phyloP scores from a whole-genome alignment of 352 stramenopile genomes.

The Phytophthora macrochlamydospora region DNA sequence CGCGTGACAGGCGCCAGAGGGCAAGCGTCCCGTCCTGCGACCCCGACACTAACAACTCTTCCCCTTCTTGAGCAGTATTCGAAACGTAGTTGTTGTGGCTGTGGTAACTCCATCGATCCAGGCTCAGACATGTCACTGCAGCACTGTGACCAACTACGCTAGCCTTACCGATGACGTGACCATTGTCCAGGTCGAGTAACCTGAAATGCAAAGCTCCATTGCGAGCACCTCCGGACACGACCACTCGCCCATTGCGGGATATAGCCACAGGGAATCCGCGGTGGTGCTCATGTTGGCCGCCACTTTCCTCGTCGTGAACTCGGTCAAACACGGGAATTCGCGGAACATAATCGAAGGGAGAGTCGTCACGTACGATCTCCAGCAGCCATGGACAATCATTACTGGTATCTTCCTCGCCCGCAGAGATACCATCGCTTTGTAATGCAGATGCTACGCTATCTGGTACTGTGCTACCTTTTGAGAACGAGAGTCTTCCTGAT shows the following conservation, averaged over 20 bases:
- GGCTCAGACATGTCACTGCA: slow-evolving; percentile 71
- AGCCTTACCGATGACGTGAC: slow-evolving; percentile 80
- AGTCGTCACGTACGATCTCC: slow-evolving; percentile 69
- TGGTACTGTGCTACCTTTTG: slow-evolving; percentile 11
- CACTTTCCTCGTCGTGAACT: slow-evolving; percentile 25
- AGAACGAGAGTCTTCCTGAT: slow-evolving; percentile 12
- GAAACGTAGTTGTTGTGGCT: slow-evolving; percentile 30
- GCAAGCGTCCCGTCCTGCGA: slow-evolving; percentile 69
- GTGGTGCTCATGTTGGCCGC: slow-evolving; percentile 4
- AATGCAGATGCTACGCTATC: slow-evolving; percentile 22
- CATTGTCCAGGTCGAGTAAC: slow-evolving; percentile 80
- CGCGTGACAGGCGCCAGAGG: slow-evolving; percentile 73
- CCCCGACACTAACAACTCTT: slow-evolving; percentile 79
- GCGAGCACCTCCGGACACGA: slow-evolving; percentile 72
- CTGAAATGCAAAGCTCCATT: slow-evolving; percentile 81
- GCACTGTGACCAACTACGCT: slow-evolving; percentile 79
- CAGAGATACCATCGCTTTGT: background rate
- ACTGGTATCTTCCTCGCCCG: slow-evolving; percentile 11
- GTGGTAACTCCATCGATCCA: slow-evolving; percentile 68
- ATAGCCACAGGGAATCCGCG: slow-evolving; percentile 62
- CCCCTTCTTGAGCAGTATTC: slow-evolving; percentile 56
- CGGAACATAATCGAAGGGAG: slow-evolving; percentile 82
- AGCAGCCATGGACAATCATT: slow-evolving; percentile 71
- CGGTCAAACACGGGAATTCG: slow-evolving; percentile 79
- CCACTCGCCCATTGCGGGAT: slow-evolving; percentile 72